Conservation (phyloP, 805 yeast genomes). For the Scheffersomyces lignosus region DNA sequence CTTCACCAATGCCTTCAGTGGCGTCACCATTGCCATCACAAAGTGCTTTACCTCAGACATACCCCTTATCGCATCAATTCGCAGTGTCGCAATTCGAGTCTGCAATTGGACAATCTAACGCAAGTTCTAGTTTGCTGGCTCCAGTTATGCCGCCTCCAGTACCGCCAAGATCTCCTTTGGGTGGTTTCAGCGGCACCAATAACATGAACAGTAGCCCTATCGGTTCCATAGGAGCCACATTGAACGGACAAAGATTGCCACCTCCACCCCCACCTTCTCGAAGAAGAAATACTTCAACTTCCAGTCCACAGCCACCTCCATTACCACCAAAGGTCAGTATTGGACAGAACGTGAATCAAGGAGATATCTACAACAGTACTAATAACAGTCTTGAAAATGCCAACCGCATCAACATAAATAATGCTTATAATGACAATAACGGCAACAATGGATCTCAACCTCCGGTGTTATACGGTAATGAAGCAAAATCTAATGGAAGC, state of each 20-base stretch:
- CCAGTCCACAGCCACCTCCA: constrained; percentile 20
- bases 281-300: constrained; percentile 22
- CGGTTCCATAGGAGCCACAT: too few relatives aligned
- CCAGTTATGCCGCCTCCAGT: constrained; percentile 15
- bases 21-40: constrained; percentile 13
- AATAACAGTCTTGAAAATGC: not conserved
- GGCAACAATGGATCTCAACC: constrained; percentile 1
- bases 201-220: too few relatives aligned
- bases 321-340: constrained; percentile 29
- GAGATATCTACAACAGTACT: not conserved
- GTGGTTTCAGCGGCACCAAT: not conserved
- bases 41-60: too few relatives aligned
- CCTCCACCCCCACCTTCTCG: constrained; percentile 46
- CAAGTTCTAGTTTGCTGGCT: too few relatives aligned
- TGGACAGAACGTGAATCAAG: not conserved
- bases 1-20: constrained; percentile 27
- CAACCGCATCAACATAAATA: not conserved
- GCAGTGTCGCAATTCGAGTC: not conserved
- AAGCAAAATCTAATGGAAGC: constrained; percentile 23
- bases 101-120: constrained; percentile 2
- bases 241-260: constrained; percentile 17
- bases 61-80: constrained; percentile 7
- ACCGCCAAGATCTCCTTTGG: constrained; percentile 27
- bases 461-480: constrained; percentile 3
- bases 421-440: not conserved